Evolutionary conservation across 2,329 filamentous ascomycete species (phyloP).

Genomic region (Apiospora kogelbergensis): DNA sequence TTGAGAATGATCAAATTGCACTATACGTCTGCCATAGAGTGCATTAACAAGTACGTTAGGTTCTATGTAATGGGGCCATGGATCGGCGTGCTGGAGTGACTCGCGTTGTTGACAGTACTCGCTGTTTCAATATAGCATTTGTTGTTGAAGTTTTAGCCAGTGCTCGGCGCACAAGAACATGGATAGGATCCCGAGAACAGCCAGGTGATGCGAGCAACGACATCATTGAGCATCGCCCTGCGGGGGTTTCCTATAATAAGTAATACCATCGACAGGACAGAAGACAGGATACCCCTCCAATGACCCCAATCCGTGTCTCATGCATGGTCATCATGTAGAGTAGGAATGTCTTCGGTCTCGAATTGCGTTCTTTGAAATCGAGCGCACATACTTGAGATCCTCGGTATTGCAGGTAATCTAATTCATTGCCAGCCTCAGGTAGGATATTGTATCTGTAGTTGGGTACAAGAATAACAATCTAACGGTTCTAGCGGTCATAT

Average conservation of each 20-base stretch:
- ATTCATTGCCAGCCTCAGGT: background rate
- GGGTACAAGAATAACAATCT: background rate
- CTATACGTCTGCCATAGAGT: background rate
- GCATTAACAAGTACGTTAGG: background rate
- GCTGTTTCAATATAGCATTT: background rate
- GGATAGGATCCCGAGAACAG: background rate
- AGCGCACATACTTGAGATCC: background rate
- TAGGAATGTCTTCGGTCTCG: background rate
- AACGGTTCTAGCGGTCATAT: background rate
- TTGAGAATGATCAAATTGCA: background rate
- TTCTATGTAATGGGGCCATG: background rate
- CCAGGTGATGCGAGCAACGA: background rate
- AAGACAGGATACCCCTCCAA: background rate
- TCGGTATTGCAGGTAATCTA: background rate
- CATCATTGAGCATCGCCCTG: background rate
- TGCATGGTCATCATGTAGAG: background rate
- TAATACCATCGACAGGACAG: background rate
- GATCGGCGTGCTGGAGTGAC: background rate
- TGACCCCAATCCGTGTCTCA: background rate
- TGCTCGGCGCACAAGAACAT: background rate
- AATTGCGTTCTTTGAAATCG: background rate
- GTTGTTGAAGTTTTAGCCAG: background rate
- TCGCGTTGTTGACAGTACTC: background rate
- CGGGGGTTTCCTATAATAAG: conserved; percentile 1
- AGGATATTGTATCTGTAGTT: background rate